A percentile compares a stretch with the other conserved stretches of the same genome.
Evolutionary conservation across 371 early-diverging fungal species (phyloP).

Genomic region (Nematocida sp.): DNA sequence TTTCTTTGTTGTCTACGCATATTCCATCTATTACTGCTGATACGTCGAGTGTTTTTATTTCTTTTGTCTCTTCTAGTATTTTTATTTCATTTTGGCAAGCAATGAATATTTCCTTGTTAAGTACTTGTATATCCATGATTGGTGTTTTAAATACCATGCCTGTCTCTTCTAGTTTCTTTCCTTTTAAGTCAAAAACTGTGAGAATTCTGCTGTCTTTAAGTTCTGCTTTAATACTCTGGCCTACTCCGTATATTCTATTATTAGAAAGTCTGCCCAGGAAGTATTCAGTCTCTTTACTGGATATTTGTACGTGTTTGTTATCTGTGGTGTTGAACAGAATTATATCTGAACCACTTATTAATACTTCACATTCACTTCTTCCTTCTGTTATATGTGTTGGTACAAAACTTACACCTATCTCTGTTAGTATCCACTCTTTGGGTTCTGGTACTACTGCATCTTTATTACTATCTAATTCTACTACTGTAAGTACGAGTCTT

Average conservation of each 20-base stretch:
- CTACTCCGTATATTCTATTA: background rate
- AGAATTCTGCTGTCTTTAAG: constrained; percentile 4
- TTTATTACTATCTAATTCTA: background rate
- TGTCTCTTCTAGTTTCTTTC: background rate
- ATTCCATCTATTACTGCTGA: constrained; percentile 1
- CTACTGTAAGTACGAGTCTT: background rate
- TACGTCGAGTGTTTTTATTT: background rate
- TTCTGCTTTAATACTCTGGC: background rate
- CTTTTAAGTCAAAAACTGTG: background rate
- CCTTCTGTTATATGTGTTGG: background rate
- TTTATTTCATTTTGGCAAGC: background rate
- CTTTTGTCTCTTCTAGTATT: background rate
- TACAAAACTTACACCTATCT: background rate
- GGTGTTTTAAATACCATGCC: background rate
- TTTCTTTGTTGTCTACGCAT: background rate
- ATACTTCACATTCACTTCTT: background rate
- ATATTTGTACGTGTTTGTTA: background rate
- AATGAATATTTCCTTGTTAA: background rate
- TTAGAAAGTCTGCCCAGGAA: background rate
- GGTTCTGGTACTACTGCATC: background rate
- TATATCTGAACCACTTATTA: background rate
- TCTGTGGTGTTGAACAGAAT: background rate
- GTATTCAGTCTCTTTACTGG: background rate
- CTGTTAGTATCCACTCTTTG: background rate
- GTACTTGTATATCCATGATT: background rate